Percentiles rank a stretch among this genome's conserved stretches.
Evolutionary conservation across 495 filamentous ascomycete genomes (phyloP).

Genomic region (Penicillium arizonense): DNA sequence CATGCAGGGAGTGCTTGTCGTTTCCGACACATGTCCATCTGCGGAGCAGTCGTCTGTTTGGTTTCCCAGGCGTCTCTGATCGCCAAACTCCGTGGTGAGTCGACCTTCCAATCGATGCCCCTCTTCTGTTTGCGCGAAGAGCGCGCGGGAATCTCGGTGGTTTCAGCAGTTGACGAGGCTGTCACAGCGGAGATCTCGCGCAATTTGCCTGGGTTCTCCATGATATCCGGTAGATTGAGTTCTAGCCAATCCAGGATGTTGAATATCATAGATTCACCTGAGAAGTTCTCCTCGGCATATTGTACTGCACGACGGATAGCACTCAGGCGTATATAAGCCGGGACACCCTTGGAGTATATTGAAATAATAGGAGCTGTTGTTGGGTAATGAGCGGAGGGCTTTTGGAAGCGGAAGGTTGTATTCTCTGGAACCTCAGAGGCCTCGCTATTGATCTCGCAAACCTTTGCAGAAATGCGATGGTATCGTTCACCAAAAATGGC

Average conservation of each 20-base stretch:
- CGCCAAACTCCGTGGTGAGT: slow-evolving; percentile 37
- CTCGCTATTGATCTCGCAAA: slow-evolving; percentile 63
- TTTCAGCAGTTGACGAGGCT: slow-evolving; percentile 26
- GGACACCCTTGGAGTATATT: slow-evolving; percentile 63
- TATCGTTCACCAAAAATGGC: slow-evolving; percentile 76
- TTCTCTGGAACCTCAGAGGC: slow-evolving; percentile 30
- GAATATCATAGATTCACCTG: slow-evolving; percentile 86
- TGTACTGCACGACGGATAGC: slow-evolving; percentile 75
- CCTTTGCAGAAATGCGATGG: slow-evolving; percentile 49
- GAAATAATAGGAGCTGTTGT: slow-evolving; percentile 70
- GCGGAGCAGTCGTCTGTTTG: slow-evolving; percentile 53
- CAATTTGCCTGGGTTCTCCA: slow-evolving; percentile 78
- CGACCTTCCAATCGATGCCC: slow-evolving; percentile 37
- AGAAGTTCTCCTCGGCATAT: slow-evolving; percentile 62
- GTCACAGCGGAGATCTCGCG: slow-evolving; percentile 72
- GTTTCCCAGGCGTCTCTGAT: slow-evolving; percentile 52
- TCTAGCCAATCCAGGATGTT: slow-evolving; percentile 90
- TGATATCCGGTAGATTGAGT: slow-evolving; percentile 67
- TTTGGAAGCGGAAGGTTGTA: slow-evolving; percentile 50
- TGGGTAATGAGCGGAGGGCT: slow-evolving; percentile 65
- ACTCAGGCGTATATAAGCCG: slow-evolving; percentile 89
- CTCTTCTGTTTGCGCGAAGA: slow-evolving; percentile 46
- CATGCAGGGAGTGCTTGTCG: slow-evolving; percentile 82
- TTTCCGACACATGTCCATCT: slow-evolving; percentile 67
- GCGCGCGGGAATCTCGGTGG: slow-evolving; percentile 43